Evolutionary conservation across 1,284 basidiomycete species (phyloP), one percentile per base, ranked within the genome.

Genomic region (Austroboletus niveus): DNA sequence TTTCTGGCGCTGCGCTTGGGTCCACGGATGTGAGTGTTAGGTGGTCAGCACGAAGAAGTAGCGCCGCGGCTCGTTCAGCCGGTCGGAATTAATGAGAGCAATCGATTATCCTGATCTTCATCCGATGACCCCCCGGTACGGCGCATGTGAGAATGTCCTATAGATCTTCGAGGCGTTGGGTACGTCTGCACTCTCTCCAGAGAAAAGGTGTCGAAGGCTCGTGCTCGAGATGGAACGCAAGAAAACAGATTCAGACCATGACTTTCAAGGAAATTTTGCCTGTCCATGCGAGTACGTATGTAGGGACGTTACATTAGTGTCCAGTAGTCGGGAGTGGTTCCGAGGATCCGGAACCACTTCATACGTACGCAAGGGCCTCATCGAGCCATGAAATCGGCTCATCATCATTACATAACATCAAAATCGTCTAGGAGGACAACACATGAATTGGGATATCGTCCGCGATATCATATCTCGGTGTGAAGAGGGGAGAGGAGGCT

Each of bases 331-430:
- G 53, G 45, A 5, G 31, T 29, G 9, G 36, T 20, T 20, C 5
- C 42, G 24, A 59, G 5, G 7, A 57, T 59, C 17, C 8, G 45
- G 31, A 42, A 57, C 56, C 57, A 57, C 17, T 46, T 11, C 24
- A 29, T 22, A 24, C 57, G 53, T 8, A 57, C 54, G 30, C 45
- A 52, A 4, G 57, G 15, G 59, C 57, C 12, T 56, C 53, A 27
- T 56, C 45, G 15, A 35, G 22, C 56, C 56, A 56, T 32, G 14
- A 17, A 1, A n/a, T 30, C 2, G 22, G 34, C 3, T 29, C 14
- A 12, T 40, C 12, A 6, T 12, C 24, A 10, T 9, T 4, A 36
- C 17, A 17, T 17, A 17, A n/a, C 15, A n/a, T n/a, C 15, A 6
- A 17, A 17, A n/a, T 36, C 15, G 1, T 8, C n/a, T 5, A 1